phyloP scores from a whole-genome alignment of 257 asterid species.

The Penstemon newberryi region DNA sequence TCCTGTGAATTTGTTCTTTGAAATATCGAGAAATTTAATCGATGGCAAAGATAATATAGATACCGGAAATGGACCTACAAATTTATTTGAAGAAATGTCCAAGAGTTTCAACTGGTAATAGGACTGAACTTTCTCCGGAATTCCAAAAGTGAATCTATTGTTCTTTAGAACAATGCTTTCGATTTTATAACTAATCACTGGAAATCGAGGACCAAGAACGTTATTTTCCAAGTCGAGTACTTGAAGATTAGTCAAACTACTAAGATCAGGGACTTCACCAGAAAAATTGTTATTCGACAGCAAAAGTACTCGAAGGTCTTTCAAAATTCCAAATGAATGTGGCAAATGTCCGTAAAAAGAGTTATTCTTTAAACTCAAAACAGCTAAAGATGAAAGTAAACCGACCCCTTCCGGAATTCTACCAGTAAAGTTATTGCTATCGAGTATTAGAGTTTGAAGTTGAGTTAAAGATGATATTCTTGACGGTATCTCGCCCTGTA shows the following conservation, averaged over 20 bases:
- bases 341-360: conserved; percentile 61
- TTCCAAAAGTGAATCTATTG: conserved; percentile 60
- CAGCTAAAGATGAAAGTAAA: conserved; percentile 60
- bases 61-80: conserved; percentile 78
- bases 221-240: conserved; percentile 66
- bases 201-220: conserved; percentile 70
- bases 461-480: conserved; percentile 42
- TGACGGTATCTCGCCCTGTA: conserved; percentile 53
- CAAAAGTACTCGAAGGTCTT: conserved; percentile 60
- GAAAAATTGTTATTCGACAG: conserved; percentile 69
- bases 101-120: conserved; percentile 56
- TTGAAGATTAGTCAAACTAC: conserved; percentile 65
- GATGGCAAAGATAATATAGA: conserved; percentile 69
- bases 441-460: conserved; percentile 70
- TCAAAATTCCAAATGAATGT: conserved; percentile 46
- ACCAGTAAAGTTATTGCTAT: conserved; percentile 67
- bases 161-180: conserved; percentile 51
- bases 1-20: conserved; percentile 73
- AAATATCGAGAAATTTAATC: conserved; percentile 51
- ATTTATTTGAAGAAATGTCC: conserved; percentile 69
- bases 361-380: conserved; percentile 64
- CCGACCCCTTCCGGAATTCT: conserved; percentile 50
- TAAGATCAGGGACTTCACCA: conserved; percentile 75
- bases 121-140: conserved; percentile 62
- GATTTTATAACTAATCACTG: conserved; percentile 48